phyloP scores from a whole-genome alignment of 2,329 filamentous ascomycete genomes.

The Penicillium sp. region DNA sequence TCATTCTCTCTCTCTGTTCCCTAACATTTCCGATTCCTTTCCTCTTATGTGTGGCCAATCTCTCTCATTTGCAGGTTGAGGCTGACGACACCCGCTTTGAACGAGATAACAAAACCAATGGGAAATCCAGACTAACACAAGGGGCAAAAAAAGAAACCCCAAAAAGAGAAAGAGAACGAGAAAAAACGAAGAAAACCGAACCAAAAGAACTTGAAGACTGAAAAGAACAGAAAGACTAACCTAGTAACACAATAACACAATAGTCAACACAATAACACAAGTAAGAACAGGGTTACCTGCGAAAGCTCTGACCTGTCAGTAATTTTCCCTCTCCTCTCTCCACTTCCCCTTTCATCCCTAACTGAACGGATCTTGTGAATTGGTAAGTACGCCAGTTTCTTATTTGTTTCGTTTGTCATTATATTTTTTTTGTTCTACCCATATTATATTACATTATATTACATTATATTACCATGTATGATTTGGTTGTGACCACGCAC shows the following conservation, averaged over 20 bases:
- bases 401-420: slow-evolving; percentile 13
- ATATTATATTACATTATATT: slow-evolving; percentile 3
- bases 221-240: slow-evolving; percentile 2
- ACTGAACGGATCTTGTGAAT: slow-evolving; percentile 20
- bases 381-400: slow-evolving; percentile 20
- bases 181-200: not conserved
- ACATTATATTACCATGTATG: not conserved
- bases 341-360: slow-evolving; percentile 27
- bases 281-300: not conserved
- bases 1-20: not conserved
- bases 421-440: not conserved
- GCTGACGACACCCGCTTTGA: slow-evolving; percentile 11
- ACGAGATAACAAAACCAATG: slow-evolving; percentile 13
- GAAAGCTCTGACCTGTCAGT: slow-evolving; percentile 11
- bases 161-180: not conserved
- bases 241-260: slow-evolving; percentile 1
- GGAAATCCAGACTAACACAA: not conserved
- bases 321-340: slow-evolving; percentile 26
- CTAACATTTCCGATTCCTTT: not conserved
- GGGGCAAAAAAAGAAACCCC: not conserved
- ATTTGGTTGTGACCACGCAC: slow-evolving; percentile 24
- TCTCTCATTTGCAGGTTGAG: slow-evolving; percentile 9
- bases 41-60: not conserved
- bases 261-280: too few species aligned
- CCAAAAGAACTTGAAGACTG: not conserved